Percentiles rank a stretch among this genome's conserved stretches.
phyloP scores from a whole-genome alignment of 306 rosid species.

The Sphenostylis stenocarpa region DNA sequence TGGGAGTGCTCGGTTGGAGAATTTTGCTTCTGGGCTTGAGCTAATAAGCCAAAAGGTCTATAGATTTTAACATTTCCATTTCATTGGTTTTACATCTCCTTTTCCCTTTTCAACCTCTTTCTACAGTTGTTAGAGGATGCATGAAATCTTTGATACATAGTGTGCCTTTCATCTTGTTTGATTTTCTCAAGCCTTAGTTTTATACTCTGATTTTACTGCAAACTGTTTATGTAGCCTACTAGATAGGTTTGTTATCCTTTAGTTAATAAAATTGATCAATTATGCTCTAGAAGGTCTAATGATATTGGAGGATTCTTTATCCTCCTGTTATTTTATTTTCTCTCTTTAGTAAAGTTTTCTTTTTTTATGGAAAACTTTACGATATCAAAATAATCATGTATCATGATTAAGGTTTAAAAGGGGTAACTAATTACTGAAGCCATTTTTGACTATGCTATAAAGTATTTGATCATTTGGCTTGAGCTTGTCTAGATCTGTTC shows the following conservation, averaged over 20 bases:
- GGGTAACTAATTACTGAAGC: constrained; percentile 9
- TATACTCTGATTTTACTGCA: not conserved
- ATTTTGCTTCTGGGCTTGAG: constrained; percentile 92
- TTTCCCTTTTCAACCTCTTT: constrained; percentile 13
- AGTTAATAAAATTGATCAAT: constrained; percentile 9
- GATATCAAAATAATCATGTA: not conserved
- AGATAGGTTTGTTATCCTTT: not conserved
- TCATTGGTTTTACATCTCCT: constrained; percentile 16
- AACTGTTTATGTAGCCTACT: not conserved
- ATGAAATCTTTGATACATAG: not conserved
- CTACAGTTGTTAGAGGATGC: not conserved
- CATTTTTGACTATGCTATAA: not conserved
- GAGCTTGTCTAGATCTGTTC: constrained; percentile 10
- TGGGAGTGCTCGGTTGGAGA: constrained; percentile 89
- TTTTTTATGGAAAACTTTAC: not conserved
- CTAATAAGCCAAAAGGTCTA: constrained; percentile 79
- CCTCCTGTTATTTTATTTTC: not conserved
- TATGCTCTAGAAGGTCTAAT: not conserved
- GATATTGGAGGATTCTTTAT: constrained; percentile 1
- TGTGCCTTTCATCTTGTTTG: constrained; percentile 21
- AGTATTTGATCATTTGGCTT: constrained; percentile 20
- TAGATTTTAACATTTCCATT: constrained; percentile 24
- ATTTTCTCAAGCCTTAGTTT: not conserved
- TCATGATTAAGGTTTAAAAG: not conserved
- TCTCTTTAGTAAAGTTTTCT: not conserved